Evolutionary conservation across 1,284 basidiomycete species (phyloP).

Genomic region (Leucoagaricus sp.): DNA sequence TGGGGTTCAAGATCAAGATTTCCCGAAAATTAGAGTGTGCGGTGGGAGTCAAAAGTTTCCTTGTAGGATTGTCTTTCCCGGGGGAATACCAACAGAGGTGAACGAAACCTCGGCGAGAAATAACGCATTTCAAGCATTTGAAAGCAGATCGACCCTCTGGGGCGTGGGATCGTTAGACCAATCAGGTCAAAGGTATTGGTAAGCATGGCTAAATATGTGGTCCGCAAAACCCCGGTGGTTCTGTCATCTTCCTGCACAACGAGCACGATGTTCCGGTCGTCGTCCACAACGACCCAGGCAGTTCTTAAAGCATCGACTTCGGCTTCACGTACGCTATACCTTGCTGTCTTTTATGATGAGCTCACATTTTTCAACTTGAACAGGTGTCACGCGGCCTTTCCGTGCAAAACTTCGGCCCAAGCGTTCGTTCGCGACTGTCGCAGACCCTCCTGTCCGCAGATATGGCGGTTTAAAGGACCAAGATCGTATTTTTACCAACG

Average conservation of each 20-base stretch:
- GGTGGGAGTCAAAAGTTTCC: too few species aligned
- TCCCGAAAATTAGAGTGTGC: too few species aligned
- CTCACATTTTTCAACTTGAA: background rate
- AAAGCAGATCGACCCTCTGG: background rate
- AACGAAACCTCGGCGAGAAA: too few species aligned
- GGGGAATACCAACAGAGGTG: too few species aligned
- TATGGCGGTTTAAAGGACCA: conserved; percentile 94
- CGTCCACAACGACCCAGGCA: conserved; percentile 34
- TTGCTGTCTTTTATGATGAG: background rate
- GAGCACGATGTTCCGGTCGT: conserved; percentile 34
- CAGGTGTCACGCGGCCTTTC: conserved; percentile 42
- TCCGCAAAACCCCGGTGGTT: conserved; percentile 30
- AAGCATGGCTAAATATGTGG: conserved; percentile 12
- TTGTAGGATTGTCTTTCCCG: too few species aligned
- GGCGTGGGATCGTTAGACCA: background rate
- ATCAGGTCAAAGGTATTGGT: background rate
- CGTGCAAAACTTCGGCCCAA: conserved; percentile 35
- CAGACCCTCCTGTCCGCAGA: conserved; percentile 78
- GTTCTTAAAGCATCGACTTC: conserved; percentile 31
- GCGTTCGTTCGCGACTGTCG: conserved; percentile 73
- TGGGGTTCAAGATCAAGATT: too few species aligned
- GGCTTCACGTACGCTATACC: conserved; percentile 24
- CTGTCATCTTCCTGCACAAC: conserved; percentile 28
- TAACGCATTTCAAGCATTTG: too few species aligned
- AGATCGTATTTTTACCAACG: conserved; percentile 92